Conservation (phyloP, 2,329 filamentous ascomycete genomes). For the Cladorrhinum sp. region DNA sequence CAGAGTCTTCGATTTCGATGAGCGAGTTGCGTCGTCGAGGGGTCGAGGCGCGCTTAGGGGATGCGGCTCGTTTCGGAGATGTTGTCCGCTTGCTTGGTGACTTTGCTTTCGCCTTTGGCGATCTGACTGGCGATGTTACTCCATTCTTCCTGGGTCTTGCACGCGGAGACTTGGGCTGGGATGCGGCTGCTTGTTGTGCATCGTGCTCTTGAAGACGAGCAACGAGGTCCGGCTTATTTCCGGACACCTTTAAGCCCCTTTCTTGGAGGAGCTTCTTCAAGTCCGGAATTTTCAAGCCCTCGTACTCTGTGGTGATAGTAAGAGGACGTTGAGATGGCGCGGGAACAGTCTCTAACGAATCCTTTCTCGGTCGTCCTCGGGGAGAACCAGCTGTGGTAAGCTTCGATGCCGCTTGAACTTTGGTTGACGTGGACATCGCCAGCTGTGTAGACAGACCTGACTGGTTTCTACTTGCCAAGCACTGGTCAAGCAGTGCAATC, state of each 20-base stretch:
- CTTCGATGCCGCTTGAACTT: slow-evolving; percentile 10
- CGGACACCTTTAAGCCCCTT: background rate
- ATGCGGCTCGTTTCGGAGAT: slow-evolving; percentile 6
- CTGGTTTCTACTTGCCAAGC: slow-evolving; percentile 61
- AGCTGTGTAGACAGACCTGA: slow-evolving; percentile 4
- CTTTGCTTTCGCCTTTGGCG: slow-evolving; percentile 6
- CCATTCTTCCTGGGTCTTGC: slow-evolving; percentile 31
- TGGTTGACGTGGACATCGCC: slow-evolving; percentile 22
- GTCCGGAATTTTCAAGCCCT: background rate
- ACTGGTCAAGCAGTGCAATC: slow-evolving; percentile 66
- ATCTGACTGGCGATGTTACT: background rate
- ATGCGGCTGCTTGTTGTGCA: slow-evolving; percentile 8
- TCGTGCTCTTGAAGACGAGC: slow-evolving; percentile 8
- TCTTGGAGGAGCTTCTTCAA: slow-evolving; percentile 8
- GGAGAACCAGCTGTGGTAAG: slow-evolving; percentile 9
- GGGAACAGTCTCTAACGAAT: slow-evolving; percentile 14
- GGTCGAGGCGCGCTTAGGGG: slow-evolving; percentile 21
- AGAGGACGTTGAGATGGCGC: background rate
- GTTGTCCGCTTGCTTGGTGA: background rate
- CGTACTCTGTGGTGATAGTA: background rate
- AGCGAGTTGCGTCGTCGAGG: slow-evolving; percentile 28
- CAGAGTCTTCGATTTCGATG: slow-evolving; percentile 53
- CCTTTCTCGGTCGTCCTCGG: slow-evolving; percentile 37
- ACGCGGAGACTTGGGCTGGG: slow-evolving; percentile 20
- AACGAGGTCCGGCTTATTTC: slow-evolving; percentile 2